Evolutionary conservation across 129 eudicot species (phyloP), one percentile per base, ranked within the genome.

Genomic region (Lactuca sativa): DNA sequence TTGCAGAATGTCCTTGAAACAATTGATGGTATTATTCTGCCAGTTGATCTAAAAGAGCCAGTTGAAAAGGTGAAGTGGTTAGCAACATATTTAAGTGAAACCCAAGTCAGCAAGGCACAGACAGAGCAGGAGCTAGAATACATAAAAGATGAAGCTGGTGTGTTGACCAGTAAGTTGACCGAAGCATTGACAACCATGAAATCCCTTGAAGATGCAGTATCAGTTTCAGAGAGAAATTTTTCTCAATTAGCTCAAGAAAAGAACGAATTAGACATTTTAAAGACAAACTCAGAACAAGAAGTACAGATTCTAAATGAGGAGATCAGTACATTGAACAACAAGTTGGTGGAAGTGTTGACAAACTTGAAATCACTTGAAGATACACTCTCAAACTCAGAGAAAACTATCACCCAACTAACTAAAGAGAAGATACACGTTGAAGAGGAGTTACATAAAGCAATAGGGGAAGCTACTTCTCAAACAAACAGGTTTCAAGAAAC

Each of bases 21-120:
- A 14, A 82, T 93, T 73, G 83, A 93, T 48, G 68, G 81, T 14
- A 70, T 86, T 73, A 68, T 4, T 64, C 64, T 76, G 72, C 91
- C 96, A 4, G 74, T 56, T 61, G 89, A 77, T 75, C 56, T 83
- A 57, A 76, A 82, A 59, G 90, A 82, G 21, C 96, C 99, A 59
- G 74, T 81, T 59, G 87, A 95, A 21, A 95, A 90, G 86, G 80
- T 90, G 41, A 86, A 82, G 59, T 87, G 88, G 91, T 69, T 95
- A 68, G 83, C 79, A 64, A 80, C 69, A 13, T 82, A 73, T 73
- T 44, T 90, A 33, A 80, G 73, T 67, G 90, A 90, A 77, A 70
- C 82, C 67, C 82, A 86, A 80, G 66, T 25, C 59, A 81, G 78
- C 47, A 87, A 85, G 77, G 69, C 56, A 57, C 77, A 67, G 75